phyloP scores from a whole-genome alignment of 768 basidiomycete species.

The Suillus discolor region DNA sequence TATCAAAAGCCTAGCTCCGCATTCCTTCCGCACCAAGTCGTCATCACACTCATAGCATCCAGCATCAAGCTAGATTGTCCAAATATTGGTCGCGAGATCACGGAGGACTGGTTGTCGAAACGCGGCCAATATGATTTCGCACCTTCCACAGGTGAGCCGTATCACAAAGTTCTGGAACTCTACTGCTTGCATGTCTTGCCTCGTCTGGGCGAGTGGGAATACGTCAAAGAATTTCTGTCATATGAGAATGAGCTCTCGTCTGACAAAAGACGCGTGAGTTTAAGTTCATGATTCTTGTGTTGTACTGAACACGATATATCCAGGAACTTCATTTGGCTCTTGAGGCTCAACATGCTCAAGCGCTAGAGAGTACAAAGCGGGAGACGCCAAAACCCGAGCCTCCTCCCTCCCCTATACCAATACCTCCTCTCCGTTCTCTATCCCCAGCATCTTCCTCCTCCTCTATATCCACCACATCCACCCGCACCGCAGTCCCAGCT shows the following conservation, averaged over 20 bases:
- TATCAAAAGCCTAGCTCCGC: slow-evolving; percentile 46
- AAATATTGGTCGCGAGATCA: slow-evolving; percentile 61
- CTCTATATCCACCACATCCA: slow-evolving; percentile 71
- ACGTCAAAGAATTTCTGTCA: slow-evolving; percentile 72
- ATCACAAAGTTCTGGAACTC: slow-evolving; percentile 74
- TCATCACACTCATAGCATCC: slow-evolving; percentile 70
- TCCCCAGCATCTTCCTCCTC: slow-evolving; percentile 65
- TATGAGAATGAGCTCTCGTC: slow-evolving; percentile 68
- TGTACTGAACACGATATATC: slow-evolving; percentile 16
- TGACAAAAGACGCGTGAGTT: slow-evolving; percentile 54
- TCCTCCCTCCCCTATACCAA: slow-evolving; percentile 24
- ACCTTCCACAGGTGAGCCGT: slow-evolving; percentile 50
- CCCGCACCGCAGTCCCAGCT: slow-evolving; percentile 66
- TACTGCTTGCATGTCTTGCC: slow-evolving; percentile 78
- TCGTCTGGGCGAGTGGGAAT: slow-evolving; percentile 76
- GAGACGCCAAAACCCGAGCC: slow-evolving; percentile 15
- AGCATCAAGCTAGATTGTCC: slow-evolving; percentile 68
- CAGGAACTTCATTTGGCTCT: slow-evolving; percentile 37
- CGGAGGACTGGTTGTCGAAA: slow-evolving; percentile 79
- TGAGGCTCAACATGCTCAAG: slow-evolving; percentile 39
- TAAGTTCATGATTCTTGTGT: not conserved
- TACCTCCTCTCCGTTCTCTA: slow-evolving; percentile 33
- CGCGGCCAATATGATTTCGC: slow-evolving; percentile 42
- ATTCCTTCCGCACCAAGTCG: slow-evolving; percentile 68
- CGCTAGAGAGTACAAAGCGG: slow-evolving; percentile 13